Percentiles rank a stretch among this genome's conserved stretches.
These are phyloP conservation scores for Incumbomyces lentus DNA, from an alignment of 2,329 filamentous ascomycete species.

Conservation along the genomic window DNA sequence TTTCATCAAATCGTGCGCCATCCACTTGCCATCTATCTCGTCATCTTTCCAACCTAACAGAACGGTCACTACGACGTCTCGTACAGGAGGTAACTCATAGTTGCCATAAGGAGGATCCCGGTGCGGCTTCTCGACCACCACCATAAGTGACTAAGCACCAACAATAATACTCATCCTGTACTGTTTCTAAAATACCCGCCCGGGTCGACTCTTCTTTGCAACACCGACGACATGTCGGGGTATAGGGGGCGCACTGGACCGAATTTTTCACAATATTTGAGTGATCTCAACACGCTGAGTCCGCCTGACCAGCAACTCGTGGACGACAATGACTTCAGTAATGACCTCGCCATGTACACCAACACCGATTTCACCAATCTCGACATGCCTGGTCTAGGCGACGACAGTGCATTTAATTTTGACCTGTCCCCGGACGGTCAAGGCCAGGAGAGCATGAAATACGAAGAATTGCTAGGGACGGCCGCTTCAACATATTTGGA, in stretches of 20 bases:
- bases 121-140: too few species aligned
- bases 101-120: too few species aligned
- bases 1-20: background rate
- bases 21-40: too few species aligned
- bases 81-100: too few species aligned
- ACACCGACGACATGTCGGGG: slow-evolving; percentile 48
- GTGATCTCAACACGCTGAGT: slow-evolving; percentile 66
- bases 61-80: too few species aligned
- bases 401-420: slow-evolving; percentile 19
- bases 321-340: slow-evolving; percentile 55
- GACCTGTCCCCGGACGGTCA: slow-evolving; percentile 10
- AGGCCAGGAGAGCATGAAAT: slow-evolving; percentile 14
- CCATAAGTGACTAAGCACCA: too few species aligned
- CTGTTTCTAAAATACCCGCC: background rate
- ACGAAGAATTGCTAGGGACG: slow-evolving; percentile 18
- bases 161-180: too few species aligned
- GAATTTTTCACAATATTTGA: slow-evolving; percentile 83
- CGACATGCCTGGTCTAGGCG: slow-evolving; percentile 37
- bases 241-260: slow-evolving; percentile 68
- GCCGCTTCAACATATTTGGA: slow-evolving; percentile 6
- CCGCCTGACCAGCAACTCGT: slow-evolving; percentile 54
- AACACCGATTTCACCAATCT: slow-evolving; percentile 76
- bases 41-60: too few species aligned
- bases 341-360: slow-evolving; percentile 68
- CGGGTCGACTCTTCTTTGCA: background rate